phyloP scores from a whole-genome alignment of 495 filamentous ascomycete species.

The Pyrenula massariospora region DNA sequence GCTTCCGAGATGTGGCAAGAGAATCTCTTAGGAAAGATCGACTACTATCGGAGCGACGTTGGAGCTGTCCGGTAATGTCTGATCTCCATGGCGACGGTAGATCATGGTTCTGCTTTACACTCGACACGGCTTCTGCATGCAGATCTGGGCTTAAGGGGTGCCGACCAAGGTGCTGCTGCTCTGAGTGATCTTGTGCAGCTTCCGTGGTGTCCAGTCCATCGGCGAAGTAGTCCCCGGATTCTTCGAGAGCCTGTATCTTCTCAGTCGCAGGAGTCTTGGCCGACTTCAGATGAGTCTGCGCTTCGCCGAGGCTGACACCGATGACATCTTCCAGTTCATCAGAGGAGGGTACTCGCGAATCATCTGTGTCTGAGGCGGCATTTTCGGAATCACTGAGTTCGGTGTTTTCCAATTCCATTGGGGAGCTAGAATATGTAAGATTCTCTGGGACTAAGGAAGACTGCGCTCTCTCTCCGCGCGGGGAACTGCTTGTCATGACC shows the following conservation, averaged over 20 bases:
- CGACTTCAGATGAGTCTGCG: slow-evolving; percentile 60
- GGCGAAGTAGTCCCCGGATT: slow-evolving; percentile 42
- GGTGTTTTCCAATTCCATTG: neutral
- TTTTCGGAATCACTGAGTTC: neutral
- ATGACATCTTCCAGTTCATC: slow-evolving; percentile 45
- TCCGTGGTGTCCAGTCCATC: slow-evolving; percentile 14
- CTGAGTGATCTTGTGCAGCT: slow-evolving; percentile 4
- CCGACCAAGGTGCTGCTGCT: neutral
- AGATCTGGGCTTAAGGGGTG: neutral
- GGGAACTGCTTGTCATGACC: no score
- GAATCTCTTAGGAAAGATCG: neutral
- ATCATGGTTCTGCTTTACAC: slow-evolving; percentile 2
- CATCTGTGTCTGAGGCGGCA: neutral
- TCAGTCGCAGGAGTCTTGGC: slow-evolving; percentile 64
- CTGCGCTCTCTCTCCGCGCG: no score
- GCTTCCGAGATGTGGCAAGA: neutral
- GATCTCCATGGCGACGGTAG: slow-evolving; percentile 3
- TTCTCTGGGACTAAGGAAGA: no score
- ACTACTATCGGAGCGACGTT: slow-evolving; percentile 31
- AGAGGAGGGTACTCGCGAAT: neutral
- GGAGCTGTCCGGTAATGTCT: slow-evolving; percentile 14
- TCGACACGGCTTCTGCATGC: slow-evolving; percentile 1
- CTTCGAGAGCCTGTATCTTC: slow-evolving; percentile 57
- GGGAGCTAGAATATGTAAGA: no score
- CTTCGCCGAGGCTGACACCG: slow-evolving; percentile 62